Percentiles rank a stretch among this genome's conserved stretches.
Conservation (phyloP, 2,329 filamentous ascomycete species). For the Stagonosporopsis tanaceti region DNA sequence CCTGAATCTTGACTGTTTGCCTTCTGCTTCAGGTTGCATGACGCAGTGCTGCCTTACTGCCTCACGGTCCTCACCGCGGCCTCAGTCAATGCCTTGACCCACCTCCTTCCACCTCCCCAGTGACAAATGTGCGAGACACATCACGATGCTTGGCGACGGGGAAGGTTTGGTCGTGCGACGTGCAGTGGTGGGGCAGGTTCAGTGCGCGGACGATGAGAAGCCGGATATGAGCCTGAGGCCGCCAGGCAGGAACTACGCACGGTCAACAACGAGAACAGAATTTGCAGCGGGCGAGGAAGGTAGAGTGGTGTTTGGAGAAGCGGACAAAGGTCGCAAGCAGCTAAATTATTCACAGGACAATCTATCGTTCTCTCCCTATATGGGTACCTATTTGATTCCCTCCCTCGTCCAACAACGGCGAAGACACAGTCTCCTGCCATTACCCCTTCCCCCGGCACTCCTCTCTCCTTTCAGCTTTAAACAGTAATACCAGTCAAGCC, state of each 20-base stretch:
- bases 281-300: not conserved
- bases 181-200: not conserved
- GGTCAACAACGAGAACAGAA: not conserved
- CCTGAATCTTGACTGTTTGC: not conserved
- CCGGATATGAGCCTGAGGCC: not conserved
- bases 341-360: constrained; percentile 5
- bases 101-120: not conserved
- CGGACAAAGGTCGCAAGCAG: constrained; percentile 1
- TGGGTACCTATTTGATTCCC: not conserved
- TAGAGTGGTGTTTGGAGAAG: not conserved
- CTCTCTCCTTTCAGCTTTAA: not conserved
- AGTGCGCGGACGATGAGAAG: not conserved
- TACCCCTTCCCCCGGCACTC: not conserved
- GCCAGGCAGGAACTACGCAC: not conserved
- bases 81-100: not conserved
- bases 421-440: constrained; percentile 17
- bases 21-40: not conserved
- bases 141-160: constrained; percentile 1
- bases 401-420: not conserved
- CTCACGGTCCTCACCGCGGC: not conserved
- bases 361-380: not conserved
- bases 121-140: constrained; percentile 12
- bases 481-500: constrained; percentile 10
- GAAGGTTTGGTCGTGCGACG: constrained; percentile 10
- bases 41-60: not conserved